These are phyloP conservation scores for Ophiosphaerella narmari DNA, from an alignment of 2,329 filamentous ascomycete species.

Conservation along the genomic window DNA sequence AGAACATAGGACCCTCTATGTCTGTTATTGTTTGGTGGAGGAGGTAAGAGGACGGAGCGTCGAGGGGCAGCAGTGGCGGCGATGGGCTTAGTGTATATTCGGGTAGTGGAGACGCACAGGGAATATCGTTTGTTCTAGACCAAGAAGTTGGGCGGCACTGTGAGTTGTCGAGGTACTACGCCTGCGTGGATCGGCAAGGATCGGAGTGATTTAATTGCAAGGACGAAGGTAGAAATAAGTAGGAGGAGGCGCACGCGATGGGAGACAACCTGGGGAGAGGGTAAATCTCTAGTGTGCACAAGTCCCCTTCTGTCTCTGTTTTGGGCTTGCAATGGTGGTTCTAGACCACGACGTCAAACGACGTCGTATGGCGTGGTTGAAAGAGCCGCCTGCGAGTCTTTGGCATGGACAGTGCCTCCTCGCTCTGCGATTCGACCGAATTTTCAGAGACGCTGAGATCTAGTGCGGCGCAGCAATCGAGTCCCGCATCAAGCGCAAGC, in stretches of 20 bases:
- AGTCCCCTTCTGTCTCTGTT: background rate
- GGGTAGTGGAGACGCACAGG: constrained; percentile 12
- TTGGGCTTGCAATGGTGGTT: background rate
- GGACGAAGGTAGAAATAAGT: too few relatives aligned
- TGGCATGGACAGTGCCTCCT: constrained; percentile 15
- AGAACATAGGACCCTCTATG: background rate
- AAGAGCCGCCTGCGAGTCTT: constrained; percentile 9
- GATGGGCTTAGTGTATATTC: constrained; percentile 7
- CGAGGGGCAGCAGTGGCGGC: constrained; percentile 7
- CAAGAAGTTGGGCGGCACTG: constrained; percentile 1
- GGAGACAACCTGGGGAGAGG: too few relatives aligned
- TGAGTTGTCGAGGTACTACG: too few relatives aligned
- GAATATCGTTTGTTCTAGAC: constrained; percentile 27
- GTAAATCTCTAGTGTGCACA: background rate
- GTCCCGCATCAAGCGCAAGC: background rate
- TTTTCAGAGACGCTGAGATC: constrained; percentile 1
- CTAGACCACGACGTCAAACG: constrained; percentile 15
- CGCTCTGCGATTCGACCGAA: constrained; percentile 17
- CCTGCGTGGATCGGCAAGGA: too few relatives aligned
- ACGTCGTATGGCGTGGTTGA: constrained; percentile 13
- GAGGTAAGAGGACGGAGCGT: constrained; percentile 1
- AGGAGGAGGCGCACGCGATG: too few relatives aligned
- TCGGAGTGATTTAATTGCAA: too few relatives aligned
- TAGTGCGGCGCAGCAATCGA: background rate
- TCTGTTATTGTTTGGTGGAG: background rate